Percentiles rank a stretch among this genome's conserved stretches.
Evolutionary conservation across 306 rosid species (phyloP).

Genomic region (Cucumis cinereus): DNA sequence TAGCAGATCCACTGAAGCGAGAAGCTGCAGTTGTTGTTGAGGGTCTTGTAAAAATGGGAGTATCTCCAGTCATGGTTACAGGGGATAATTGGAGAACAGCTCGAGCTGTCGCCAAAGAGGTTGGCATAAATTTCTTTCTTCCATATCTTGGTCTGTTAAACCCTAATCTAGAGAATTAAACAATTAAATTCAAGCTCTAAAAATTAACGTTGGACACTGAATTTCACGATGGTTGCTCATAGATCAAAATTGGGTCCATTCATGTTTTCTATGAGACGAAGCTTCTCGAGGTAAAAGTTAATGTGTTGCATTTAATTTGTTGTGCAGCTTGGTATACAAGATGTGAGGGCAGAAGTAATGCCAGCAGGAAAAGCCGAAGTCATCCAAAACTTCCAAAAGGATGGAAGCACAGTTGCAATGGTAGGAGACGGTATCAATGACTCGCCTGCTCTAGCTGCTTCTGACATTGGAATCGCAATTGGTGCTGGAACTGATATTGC

Average conservation of each 20-base stretch:
- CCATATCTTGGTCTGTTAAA: background rate
- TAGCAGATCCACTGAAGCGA: constrained; percentile 90
- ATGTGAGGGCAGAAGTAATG: constrained; percentile 90
- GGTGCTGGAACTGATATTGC: constrained; percentile 98
- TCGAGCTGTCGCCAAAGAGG: constrained; percentile 80
- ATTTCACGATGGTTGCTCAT: background rate
- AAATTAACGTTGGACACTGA: background rate
- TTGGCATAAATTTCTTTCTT: constrained; percentile 17
- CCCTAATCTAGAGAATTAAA: background rate
- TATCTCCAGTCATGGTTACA: constrained; percentile 81
- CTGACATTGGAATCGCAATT: constrained; percentile 93
- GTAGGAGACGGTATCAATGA: constrained; percentile 98
- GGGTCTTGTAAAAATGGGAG: constrained; percentile 87
- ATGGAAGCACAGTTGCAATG: constrained; percentile 86
- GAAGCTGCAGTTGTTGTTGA: constrained; percentile 87
- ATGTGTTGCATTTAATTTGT: background rate
- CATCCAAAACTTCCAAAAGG: constrained; percentile 57
- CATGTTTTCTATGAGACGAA: background rate
- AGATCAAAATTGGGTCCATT: background rate
- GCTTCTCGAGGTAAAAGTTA: background rate
- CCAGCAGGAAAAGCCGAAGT: constrained; percentile 94
- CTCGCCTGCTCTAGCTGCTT: constrained; percentile 90
- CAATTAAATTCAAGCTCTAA: background rate
- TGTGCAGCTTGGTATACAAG: constrained; percentile 81
- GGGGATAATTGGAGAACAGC: constrained; percentile 99